These are phyloP conservation scores for Phytophthora citricola DNA, from an alignment of 352 stramenopile species.

Conservation along the genomic window DNA sequence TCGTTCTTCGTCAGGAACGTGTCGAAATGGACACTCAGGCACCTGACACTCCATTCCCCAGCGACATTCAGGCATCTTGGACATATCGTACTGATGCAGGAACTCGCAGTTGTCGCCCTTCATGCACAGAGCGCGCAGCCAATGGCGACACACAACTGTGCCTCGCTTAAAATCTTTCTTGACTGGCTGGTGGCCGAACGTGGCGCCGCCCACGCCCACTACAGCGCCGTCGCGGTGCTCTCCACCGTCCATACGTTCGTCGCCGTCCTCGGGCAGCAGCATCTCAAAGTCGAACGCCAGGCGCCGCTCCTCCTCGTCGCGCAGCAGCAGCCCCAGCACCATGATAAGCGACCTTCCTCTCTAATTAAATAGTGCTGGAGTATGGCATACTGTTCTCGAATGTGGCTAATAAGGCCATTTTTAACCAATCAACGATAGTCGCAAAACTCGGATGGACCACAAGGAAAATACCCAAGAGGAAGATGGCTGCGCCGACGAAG, in stretches of 20 bases:
- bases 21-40: slow-evolving; percentile 96
- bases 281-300: slow-evolving; percentile 89
- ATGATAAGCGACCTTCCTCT: slow-evolving; percentile 31
- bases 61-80: slow-evolving; percentile 97
- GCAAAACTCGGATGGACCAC: background rate
- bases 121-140: slow-evolving; percentile 97
- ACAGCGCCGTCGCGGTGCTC: slow-evolving; percentile 40
- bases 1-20: slow-evolving; percentile 96
- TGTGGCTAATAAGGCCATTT: too few species aligned
- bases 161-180: slow-evolving; percentile 92
- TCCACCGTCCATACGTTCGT: slow-evolving; percentile 57
- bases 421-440: too few species aligned
- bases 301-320: slow-evolving; percentile 80
- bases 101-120: slow-evolving; percentile 98
- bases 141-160: slow-evolving; percentile 98
- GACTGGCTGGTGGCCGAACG: slow-evolving; percentile 38
- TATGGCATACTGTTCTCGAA: background rate
- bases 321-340: slow-evolving; percentile 80
- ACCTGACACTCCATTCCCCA: slow-evolving; percentile 98
- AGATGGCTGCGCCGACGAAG: slow-evolving; percentile 28
- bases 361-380: background rate
- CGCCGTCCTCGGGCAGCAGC: slow-evolving; percentile 69
- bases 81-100: slow-evolving; percentile 96
- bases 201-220: slow-evolving; percentile 50
- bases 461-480: slow-evolving; percentile 1